Percentiles rank a stretch among this genome's conserved stretches.
Conservation (phyloP, 306 rosid genomes). For the Hylodesmum podocarpum region DNA sequence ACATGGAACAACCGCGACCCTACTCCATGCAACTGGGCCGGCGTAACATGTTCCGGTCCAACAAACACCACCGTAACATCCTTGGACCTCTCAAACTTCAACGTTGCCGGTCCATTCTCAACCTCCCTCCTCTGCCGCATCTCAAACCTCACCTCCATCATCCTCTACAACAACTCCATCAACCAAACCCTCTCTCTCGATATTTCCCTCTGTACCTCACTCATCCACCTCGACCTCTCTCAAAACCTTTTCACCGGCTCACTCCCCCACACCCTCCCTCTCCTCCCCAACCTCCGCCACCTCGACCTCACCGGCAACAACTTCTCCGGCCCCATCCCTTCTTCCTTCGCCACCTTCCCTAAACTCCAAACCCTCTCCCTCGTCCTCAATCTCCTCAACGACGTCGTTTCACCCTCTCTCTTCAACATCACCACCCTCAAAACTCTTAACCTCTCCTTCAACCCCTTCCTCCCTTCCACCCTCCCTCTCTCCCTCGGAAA, state of each 20-base stretch:
- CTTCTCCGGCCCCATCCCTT: conserved; percentile 71
- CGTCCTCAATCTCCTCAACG: conserved; percentile 61
- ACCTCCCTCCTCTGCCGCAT: conserved; percentile 65
- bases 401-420: conserved; percentile 53
- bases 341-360: conserved; percentile 51
- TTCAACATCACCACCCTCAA: conserved; percentile 61
- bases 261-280: conserved; percentile 56
- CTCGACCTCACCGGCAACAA: conserved; percentile 81
- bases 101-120: conserved; percentile 57
- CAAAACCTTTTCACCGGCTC: conserved; percentile 80
- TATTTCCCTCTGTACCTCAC: conserved; percentile 49
- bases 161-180: conserved; percentile 71
- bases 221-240: conserved; percentile 67
- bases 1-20: conserved; percentile 56
- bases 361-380: conserved; percentile 68
- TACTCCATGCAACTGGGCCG: conserved; percentile 72
- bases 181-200: conserved; percentile 54
- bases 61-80: conserved; percentile 39
- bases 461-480: conserved; percentile 61
- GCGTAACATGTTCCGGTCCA: conserved; percentile 52
- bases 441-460: conserved; percentile 78
- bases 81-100: conserved; percentile 58
- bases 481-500: conserved; percentile 74
- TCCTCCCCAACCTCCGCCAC: conserved; percentile 50
- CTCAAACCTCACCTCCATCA: conserved; percentile 46